Conservation (phyloP, 148 eudicot genomes). For the Chenopodium berlandieri region DNA sequence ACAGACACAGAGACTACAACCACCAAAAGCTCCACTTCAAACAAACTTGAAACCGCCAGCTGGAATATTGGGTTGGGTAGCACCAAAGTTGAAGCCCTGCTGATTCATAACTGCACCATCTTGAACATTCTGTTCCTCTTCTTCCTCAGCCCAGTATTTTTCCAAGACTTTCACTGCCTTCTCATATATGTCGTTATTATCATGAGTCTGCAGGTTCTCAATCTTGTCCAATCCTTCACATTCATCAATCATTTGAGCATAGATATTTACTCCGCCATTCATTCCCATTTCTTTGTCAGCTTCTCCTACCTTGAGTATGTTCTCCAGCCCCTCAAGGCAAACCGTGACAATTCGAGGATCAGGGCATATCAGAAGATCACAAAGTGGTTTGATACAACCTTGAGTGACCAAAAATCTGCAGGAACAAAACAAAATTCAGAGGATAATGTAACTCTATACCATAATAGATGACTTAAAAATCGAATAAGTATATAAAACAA, state of each 20-base stretch:
- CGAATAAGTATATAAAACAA: not conserved
- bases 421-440: not conserved
- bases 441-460: not conserved
- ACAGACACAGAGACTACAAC: not conserved
- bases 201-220: slow-evolving; percentile 71
- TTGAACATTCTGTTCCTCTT: slow-evolving; percentile 41
- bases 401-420: slow-evolving; percentile 66
- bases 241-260: slow-evolving; percentile 70
- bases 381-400: slow-evolving; percentile 78
- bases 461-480: not conserved
- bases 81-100: slow-evolving; percentile 53
- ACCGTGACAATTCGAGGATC: slow-evolving; percentile 80
- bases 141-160: slow-evolving; percentile 77
- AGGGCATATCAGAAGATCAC: slow-evolving; percentile 78
- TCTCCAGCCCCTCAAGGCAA: slow-evolving; percentile 85
- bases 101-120: slow-evolving; percentile 37
- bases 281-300: slow-evolving; percentile 64
- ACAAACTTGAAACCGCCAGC: slow-evolving; percentile 61
- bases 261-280: slow-evolving; percentile 55
- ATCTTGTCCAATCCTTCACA: slow-evolving; percentile 80
- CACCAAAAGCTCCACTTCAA: slow-evolving; percentile 23
- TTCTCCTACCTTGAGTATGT: slow-evolving; percentile 79
- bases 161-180: slow-evolving; percentile 77
- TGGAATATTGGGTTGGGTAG: slow-evolving; percentile 48
- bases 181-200: slow-evolving; percentile 73